Evolutionary conservation across 1,139 yeast species (phyloP), one percentile per base, ranked within the genome.

Genomic region (Suhomyces atakaporum): DNA sequence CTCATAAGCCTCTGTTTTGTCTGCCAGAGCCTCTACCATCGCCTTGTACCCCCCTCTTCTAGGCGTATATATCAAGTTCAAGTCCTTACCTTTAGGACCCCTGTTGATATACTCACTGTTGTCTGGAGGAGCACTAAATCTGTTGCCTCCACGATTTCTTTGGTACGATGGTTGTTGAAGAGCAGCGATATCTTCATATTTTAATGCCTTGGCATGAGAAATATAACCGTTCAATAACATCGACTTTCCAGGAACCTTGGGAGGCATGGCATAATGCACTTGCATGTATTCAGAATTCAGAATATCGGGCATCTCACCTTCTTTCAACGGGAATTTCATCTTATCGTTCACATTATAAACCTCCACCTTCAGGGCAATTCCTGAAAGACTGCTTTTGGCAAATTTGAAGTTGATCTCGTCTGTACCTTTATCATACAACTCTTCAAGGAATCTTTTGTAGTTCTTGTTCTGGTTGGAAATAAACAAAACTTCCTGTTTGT

Each of bases 171-270:
- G 77, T 47, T 78, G 77, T 31, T 70, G 51, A 18, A 88, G 68
- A n/a, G 75, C 67, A 42, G 82, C 86, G 36, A 73, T 75, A 55
- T 89, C 96, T 38, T 83, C 84, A 29, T 74, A 78, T 3, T 79
- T 78, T 32, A 90, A 67, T 2, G 82, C 82, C 9, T 73, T 71
- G 14, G 64, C 63, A 42, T 81, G 81, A 2, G 88, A 74, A 42
- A 81, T 78, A 50, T 72, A 86, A 0, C 97, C 97, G 36, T 82
- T 85, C 43, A 92, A 62, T 16, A 92, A 66, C 86, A 92, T 85
- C 3, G 95, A 84, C 56, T 92, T 92, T 36, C 86, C 84, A 4
- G 51, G 62, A 5, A 57, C 56, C 38, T 75, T 72, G 12, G 66
- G 58, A 3, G 79, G 77, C 75, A 85, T 76, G 30, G 68, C 58